A percentile compares a stretch with the other conserved stretches of the same genome.
phyloP scores from a whole-genome alignment of 192 early-diverging fungal genomes.

The Tieghemiomyces parasiticus region DNA sequence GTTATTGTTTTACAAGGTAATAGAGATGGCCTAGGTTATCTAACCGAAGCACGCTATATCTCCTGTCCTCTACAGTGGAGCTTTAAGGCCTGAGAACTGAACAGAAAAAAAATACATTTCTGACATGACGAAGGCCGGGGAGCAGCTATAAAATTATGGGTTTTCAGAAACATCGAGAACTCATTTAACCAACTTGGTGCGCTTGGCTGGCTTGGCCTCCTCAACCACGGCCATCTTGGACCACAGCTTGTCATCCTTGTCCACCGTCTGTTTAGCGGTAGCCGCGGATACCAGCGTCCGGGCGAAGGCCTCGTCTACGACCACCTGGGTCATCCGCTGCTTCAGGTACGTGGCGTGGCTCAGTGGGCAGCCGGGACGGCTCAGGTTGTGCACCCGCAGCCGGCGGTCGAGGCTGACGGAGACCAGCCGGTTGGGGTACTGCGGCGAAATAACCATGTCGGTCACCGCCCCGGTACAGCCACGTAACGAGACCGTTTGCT shows the following conservation, averaged over 20 bases:
- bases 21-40: too few species aligned
- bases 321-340: slow-evolving; percentile 1
- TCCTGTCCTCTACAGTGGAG: too few species aligned
- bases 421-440: not conserved
- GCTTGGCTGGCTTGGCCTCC: too few species aligned
- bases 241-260: not conserved
- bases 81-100: too few species aligned
- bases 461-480: not conserved
- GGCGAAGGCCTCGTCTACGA: not conserved
- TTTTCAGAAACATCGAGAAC: too few species aligned
- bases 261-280: not conserved
- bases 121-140: too few species aligned
- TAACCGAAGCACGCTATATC: too few species aligned
- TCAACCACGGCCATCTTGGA: not conserved
- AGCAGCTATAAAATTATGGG: too few species aligned
- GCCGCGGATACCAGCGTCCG: not conserved
- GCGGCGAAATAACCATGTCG: not conserved
- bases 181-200: too few species aligned
- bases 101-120: too few species aligned
- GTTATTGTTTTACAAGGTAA: too few species aligned
- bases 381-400: not conserved
- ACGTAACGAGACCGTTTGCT: not conserved
- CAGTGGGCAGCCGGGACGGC: not conserved
- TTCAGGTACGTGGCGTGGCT: not conserved
- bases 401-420: not conserved